These are phyloP conservation scores for Trichoderma semiorbis DNA, from an alignment of 2,329 filamentous ascomycete genomes.

Conservation along the genomic window DNA sequence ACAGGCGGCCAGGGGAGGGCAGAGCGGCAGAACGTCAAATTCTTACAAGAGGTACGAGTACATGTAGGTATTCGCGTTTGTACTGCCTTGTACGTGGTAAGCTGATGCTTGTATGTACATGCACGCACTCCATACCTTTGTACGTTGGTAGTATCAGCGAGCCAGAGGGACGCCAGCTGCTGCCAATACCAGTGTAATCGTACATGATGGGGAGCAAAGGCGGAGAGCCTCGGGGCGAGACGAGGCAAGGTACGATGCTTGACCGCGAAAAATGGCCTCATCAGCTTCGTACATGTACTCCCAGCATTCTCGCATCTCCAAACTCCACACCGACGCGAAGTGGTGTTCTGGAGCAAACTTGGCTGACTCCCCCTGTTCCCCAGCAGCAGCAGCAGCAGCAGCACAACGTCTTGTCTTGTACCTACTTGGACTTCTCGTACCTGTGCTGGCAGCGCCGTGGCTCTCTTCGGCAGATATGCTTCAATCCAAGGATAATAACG, in stretches of 20 bases:
- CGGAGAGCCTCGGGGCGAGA: background rate
- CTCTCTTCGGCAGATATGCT: background rate
- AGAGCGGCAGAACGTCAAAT: background rate
- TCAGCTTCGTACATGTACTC: background rate
- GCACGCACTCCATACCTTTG: background rate
- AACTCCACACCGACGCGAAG: constrained; percentile 4
- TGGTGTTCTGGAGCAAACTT: background rate
- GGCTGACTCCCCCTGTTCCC: background rate
- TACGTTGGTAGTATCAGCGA: background rate
- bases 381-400: background rate
- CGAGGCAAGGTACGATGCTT: background rate
- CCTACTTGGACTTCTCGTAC: background rate
- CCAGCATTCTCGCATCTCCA: background rate
- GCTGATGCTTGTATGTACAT: background rate
- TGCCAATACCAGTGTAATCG: background rate
- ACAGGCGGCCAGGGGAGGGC: background rate
- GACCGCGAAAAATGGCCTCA: constrained; percentile 1
- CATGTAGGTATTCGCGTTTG: background rate
- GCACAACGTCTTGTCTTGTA: background rate
- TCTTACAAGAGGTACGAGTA: background rate
- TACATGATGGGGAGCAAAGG: background rate
- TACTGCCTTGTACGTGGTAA: background rate
- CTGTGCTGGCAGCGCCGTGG: background rate
- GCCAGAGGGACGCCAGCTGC: background rate
- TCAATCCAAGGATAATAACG: background rate